A percentile compares a stretch with the other conserved stretches of the same genome.
Evolutionary conservation across 2,329 filamentous ascomycete species (phyloP).

Genomic region (Diplodia scrobiculata): DNA sequence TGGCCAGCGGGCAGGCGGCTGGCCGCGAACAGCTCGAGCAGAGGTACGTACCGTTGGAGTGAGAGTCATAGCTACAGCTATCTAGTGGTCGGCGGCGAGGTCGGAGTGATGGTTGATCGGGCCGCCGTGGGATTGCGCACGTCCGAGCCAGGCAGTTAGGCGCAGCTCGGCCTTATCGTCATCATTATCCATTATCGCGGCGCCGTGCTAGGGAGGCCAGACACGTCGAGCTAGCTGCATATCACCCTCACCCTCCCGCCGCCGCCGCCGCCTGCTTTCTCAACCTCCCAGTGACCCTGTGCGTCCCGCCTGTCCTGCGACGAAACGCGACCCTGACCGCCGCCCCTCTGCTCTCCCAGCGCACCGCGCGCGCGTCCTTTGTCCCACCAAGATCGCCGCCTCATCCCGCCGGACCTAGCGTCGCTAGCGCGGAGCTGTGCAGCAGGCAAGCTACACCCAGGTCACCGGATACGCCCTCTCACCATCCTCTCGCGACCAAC

Average conservation of each 20-base stretch:
- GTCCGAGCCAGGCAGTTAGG: neutral
- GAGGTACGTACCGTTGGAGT: neutral
- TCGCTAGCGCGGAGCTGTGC: constrained; percentile 18
- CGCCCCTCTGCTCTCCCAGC: neutral
- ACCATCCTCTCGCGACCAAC: constrained; percentile 3
- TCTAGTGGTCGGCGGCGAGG: neutral
- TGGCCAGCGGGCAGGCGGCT: neutral
- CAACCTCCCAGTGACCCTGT: neutral
- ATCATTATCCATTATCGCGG: constrained; percentile 23
- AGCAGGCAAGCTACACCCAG: constrained; percentile 12
- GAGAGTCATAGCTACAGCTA: neutral
- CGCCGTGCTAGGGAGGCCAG: constrained; percentile 20
- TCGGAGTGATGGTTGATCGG: constrained; percentile 18
- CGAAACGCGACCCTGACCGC: neutral
- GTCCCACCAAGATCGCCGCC: constrained; percentile 8
- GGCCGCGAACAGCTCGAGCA: neutral
- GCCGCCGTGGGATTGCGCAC: constrained; percentile 15
- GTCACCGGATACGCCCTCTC: constrained; percentile 26
- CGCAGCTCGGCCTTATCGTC: constrained; percentile 26
- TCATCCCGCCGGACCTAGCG: constrained; percentile 17
- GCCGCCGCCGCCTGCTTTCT: constrained; percentile 6
- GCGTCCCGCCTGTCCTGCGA: neutral
- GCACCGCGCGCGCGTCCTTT: constrained; percentile 4
- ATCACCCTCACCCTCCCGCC: constrained; percentile 12
- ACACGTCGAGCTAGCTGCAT: constrained; percentile 21